phyloP scores from a whole-genome alignment of 768 basidiomycete species.

The Tubosaeta sp. region DNA sequence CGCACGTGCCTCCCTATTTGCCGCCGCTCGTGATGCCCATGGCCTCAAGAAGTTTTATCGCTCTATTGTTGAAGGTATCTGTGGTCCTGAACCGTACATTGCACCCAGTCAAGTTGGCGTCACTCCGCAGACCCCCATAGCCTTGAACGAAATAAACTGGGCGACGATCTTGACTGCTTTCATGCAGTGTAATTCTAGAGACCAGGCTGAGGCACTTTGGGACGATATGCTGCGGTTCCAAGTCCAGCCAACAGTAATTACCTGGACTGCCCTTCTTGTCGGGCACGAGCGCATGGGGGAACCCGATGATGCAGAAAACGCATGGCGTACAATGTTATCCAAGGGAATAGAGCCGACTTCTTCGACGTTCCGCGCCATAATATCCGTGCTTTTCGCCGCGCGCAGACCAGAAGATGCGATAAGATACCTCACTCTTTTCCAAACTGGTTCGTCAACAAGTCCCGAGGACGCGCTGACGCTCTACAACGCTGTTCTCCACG shows the following conservation, averaged over 20 bases:
- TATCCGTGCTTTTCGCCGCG: constrained; percentile 55
- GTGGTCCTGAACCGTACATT: constrained; percentile 51
- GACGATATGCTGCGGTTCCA: constrained; percentile 52
- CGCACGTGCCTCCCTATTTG: constrained; percentile 46
- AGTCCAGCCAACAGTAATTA: constrained; percentile 47
- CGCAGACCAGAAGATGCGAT: constrained; percentile 50
- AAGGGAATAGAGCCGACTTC: constrained; percentile 55
- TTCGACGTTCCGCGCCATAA: constrained; percentile 64
- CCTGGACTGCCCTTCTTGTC: constrained; percentile 72
- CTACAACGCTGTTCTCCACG: constrained; percentile 75
- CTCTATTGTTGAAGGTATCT: constrained; percentile 47
- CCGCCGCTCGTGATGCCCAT: constrained; percentile 28
- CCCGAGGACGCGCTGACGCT: constrained; percentile 37
- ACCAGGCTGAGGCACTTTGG: constrained; percentile 65
- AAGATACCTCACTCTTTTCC: constrained; percentile 48
- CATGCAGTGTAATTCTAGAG: constrained; percentile 48
- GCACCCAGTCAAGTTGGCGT: constrained; percentile 38
- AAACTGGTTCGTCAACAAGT: constrained; percentile 27
- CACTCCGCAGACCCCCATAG: constrained; percentile 39
- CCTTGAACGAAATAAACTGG: constrained; percentile 59
- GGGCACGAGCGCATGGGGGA: constrained; percentile 52
- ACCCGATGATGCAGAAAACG: constrained; percentile 47
- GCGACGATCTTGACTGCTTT: constrained; percentile 63
- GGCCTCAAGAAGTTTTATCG: constrained; percentile 48
- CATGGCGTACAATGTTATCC: constrained; percentile 64